These are phyloP conservation scores for Colletotrichum lupini DNA, from an alignment of 2,329 filamentous ascomycete genomes.

Conservation along the genomic window DNA sequence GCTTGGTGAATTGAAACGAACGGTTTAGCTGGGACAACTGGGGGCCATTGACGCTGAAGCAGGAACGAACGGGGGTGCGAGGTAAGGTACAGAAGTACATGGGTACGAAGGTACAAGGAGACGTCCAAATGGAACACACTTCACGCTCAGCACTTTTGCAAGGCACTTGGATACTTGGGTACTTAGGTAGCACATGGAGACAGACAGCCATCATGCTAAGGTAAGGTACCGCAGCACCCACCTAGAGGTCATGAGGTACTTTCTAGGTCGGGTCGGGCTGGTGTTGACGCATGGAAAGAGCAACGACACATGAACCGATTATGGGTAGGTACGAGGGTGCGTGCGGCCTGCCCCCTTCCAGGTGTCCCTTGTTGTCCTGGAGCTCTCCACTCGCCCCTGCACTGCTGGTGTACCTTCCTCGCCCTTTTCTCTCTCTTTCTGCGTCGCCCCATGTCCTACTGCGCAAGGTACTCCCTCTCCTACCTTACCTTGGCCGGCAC, in stretches of 20 bases:
- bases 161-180: background rate
- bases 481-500: no score
- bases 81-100: background rate
- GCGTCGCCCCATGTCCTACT: background rate
- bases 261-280: background rate
- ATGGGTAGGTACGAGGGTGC: constrained; percentile 3
- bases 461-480: background rate
- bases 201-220: background rate
- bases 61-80: constrained; percentile 27
- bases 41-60: constrained; percentile 30
- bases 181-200: background rate
- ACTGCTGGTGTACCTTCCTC: background rate
- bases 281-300: background rate
- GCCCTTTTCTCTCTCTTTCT: background rate
- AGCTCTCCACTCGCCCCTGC: background rate
- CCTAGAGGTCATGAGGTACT: background rate
- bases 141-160: background rate
- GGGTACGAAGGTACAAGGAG: background rate
- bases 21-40: constrained; percentile 30
- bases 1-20: constrained; percentile 35
- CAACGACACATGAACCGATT: background rate
- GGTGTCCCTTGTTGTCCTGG: background rate
- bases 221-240: background rate
- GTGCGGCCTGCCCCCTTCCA: constrained; percentile 1
- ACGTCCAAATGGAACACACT: background rate